Percentiles rank a stretch among this genome's conserved stretches.
Evolutionary conservation across 2,329 filamentous ascomycete genomes (phyloP).

Genomic region (Ploettnerulaceae sp.): DNA sequence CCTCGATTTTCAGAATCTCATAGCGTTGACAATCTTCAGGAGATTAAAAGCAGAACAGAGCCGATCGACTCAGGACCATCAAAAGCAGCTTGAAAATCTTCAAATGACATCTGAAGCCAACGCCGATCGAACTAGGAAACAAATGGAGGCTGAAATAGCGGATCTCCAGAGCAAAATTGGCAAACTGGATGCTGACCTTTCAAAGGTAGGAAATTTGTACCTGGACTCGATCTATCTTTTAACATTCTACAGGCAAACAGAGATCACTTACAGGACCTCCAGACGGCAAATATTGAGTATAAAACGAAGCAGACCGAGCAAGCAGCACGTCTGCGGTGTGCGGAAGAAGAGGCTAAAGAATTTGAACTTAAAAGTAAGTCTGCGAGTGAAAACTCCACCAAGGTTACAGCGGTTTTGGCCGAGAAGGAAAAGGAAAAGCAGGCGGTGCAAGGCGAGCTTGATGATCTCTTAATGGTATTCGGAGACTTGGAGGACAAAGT

Average conservation of each 20-base stretch:
- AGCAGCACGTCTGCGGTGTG: constrained; percentile 23
- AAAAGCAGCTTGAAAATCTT: constrained; percentile 44
- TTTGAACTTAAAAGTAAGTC: constrained; percentile 25
- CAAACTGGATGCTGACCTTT: constrained; percentile 56
- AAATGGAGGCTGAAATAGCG: constrained; percentile 56
- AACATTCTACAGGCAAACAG: constrained; percentile 48
- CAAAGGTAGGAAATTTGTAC: constrained; percentile 43
- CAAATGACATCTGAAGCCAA: constrained; percentile 47
- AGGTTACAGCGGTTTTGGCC: constrained; percentile 25
- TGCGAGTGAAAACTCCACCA: constrained; percentile 35
- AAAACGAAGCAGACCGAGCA: constrained; percentile 36
- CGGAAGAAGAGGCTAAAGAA: constrained; percentile 44
- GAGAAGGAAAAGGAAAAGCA: constrained; percentile 59
- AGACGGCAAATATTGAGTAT: constrained; percentile 49
- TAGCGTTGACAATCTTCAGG: constrained; percentile 24
- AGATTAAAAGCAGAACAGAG: constrained; percentile 34
- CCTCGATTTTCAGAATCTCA: background rate
- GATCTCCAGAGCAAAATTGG: constrained; percentile 57
- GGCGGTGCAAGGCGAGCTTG: constrained; percentile 65
- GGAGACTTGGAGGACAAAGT: constrained; percentile 75
- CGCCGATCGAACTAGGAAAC: constrained; percentile 43
- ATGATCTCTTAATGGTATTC: constrained; percentile 78
- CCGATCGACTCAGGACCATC: constrained; percentile 27
- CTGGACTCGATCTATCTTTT: background rate
- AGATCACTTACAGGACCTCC: constrained; percentile 54